These are phyloP conservation scores for Lagenidium giganteum DNA, from an alignment of 352 stramenopile species.

Conservation along the genomic window DNA sequence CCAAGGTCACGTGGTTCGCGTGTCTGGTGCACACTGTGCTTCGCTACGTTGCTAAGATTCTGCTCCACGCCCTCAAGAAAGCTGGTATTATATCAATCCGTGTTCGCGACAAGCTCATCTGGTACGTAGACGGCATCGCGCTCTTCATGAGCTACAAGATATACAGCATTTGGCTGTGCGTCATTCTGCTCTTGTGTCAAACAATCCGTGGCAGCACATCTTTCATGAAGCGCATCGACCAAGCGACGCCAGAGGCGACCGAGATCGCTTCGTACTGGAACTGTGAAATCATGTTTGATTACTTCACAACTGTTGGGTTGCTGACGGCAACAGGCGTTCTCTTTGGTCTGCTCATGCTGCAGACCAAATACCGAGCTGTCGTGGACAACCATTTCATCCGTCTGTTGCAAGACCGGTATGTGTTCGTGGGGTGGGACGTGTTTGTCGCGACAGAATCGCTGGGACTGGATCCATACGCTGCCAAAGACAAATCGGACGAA, in stretches of 20 bases:
- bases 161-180: constrained; percentile 29
- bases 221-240: constrained; percentile 26
- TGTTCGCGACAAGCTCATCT: constrained; percentile 21
- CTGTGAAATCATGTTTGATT: constrained; percentile 39
- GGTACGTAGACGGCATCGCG: constrained; percentile 21
- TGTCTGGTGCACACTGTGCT: constrained; percentile 25
- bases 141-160: constrained; percentile 44
- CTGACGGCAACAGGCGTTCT: constrained; percentile 12
- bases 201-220: constrained; percentile 18
- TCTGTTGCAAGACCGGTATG: constrained; percentile 28
- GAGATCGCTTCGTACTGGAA: constrained; percentile 33
- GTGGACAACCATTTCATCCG: constrained; percentile 23
- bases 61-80: constrained; percentile 4
- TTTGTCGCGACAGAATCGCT: constrained; percentile 27
- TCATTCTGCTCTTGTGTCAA: constrained; percentile 22
- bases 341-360: constrained; percentile 13
- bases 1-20: constrained; percentile 27
- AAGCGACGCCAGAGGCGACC: constrained; percentile 16
- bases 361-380: constrained; percentile 22
- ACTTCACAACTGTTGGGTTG: constrained; percentile 21
- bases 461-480: constrained; percentile 27
- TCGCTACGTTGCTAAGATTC: constrained; percentile 8
- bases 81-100: no score
- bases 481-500: no score
- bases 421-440: constrained; percentile 38